Evolutionary conservation across 208 protist genomes (phyloP), one percentile per base, ranked within the genome.

Genomic region (Crithidia fasciculata): DNA sequence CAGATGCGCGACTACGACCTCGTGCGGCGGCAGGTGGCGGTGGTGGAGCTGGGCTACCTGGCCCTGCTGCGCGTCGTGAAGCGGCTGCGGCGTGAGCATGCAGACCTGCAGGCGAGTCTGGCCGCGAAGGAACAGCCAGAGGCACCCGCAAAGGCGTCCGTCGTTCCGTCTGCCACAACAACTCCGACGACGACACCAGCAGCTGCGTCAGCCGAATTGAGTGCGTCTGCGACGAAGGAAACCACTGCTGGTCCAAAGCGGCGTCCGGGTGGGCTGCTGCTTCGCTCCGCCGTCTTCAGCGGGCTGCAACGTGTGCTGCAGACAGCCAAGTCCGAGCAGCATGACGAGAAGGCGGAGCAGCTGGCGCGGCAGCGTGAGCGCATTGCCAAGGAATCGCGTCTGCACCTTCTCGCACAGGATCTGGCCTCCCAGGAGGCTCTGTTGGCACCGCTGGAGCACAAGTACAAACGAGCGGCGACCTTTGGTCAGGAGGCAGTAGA

Each of bases 261-360:
- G 10, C 72, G 65, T 4, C 44, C 54, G 3, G 79, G 68, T 18
- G 69, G 58, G 6, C 8, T 74, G 44, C 49, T 89, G 60, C 79
- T 88, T 5, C 75, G 81, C 41, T 89, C 83, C 15, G 78, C 83
- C 45, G 82, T 81, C 45, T 92, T 96, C 74, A 89, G 80, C n/a
- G 84, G 86, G 39, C 54, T 96, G 45, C 86, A 94, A 60, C 86
- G 76, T 36, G 80, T 85, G 55, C 82, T 96, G 43, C 78, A 72
- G 50, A 77, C 76, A 2, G 89, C 85, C 5, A 77, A 87, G 66
- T 79, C 84, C 63, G 89, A 94, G 72, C 73, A 85, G 49, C 68
- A 78, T 12, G 76, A 86, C 28, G 67, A 81, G 45, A 76, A 80
- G 47, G 72, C 74, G 36, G 74, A 80, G 54, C 75, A 78, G 69